Evolutionary conservation across 2,329 filamentous ascomycete genomes (phyloP), one percentile per base, ranked within the genome.

Genomic region (Aspergillus tamarii): DNA sequence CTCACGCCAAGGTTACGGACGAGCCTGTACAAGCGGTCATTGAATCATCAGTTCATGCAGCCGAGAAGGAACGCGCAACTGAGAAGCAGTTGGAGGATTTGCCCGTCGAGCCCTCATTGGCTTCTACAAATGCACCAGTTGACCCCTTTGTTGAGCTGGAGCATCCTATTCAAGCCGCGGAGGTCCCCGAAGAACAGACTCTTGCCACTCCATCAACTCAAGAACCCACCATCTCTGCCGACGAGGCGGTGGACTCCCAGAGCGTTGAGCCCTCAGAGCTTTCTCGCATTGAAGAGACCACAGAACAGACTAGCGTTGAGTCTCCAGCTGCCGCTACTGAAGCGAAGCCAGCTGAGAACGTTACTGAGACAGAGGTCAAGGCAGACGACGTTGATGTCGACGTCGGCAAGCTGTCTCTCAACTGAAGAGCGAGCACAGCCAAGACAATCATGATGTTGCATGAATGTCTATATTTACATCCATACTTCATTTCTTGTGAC

Each of bases 381-480:
- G 54, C 67, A 16, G 61, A 66, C 58, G 67, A 68, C 9, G 65
- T 69, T 56, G 72, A 71, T n/a, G 65, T 72, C 64, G 72, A 74
- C 53, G 68, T 73, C 59, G 67, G 64, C 55, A 71, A 64, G 39
- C 60, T 74, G 53, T 63, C 69, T 28, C 62, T 73, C 54, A 70
- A 68, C 61, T 75, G 66, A 62, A 36, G 57, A 55, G 53, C 26
- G 48, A 26, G 34, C 39, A 41, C 19, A 21, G 26, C 23, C 30
- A 54, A 41, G 36, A 16, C 48, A 52, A 19, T 30, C 48, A 41
- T n/a, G 58, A 21, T 32, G 32, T 16, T 21, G 26, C 46, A 32
- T 48, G 23, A 41, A 48, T 39, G 23, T 32, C n/a, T 53, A 34
- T 52, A 23, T 32, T 23, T 28, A 19, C 50, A n/a, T 62, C 53